These are phyloP conservation scores for Trypanosoma platydactyli DNA, from an alignment of 208 protist genomes.

Conservation along the genomic window DNA sequence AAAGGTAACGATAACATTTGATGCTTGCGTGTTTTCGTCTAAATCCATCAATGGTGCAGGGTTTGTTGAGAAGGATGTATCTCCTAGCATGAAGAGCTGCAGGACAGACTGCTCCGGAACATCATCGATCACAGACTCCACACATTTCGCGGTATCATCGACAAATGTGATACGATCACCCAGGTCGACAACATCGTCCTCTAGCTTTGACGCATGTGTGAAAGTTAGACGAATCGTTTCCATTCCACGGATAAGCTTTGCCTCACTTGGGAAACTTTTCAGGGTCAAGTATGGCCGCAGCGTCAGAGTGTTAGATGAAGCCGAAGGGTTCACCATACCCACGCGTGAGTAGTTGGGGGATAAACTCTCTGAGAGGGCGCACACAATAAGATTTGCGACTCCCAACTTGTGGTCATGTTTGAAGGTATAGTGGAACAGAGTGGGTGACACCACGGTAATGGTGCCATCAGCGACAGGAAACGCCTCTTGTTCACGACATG, in stretches of 20 bases:
- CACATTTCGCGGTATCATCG: slow-evolving; percentile 51
- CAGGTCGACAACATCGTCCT: slow-evolving; percentile 61
- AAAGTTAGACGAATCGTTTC: slow-evolving; percentile 73
- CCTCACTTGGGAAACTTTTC: slow-evolving; percentile 47
- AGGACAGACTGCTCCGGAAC: slow-evolving; percentile 42
- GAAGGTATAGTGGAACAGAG: slow-evolving; percentile 64
- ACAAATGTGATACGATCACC: slow-evolving; percentile 72
- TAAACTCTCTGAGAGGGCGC: slow-evolving; percentile 55
- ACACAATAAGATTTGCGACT: slow-evolving; percentile 64
- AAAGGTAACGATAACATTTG: slow-evolving; percentile 61
- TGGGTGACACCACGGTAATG: slow-evolving; percentile 33
- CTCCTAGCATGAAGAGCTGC: slow-evolving; percentile 48
- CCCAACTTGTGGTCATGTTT: slow-evolving; percentile 75
- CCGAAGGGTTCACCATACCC: slow-evolving; percentile 12
- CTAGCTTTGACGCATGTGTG: slow-evolving; percentile 43
- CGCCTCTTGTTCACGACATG: slow-evolving; percentile 47
- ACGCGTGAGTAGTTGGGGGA: slow-evolving; percentile 21
- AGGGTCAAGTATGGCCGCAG: slow-evolving; percentile 79
- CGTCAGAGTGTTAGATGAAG: slow-evolving; percentile 42
- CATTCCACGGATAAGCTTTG: slow-evolving; percentile 54
- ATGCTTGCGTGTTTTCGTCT: slow-evolving; percentile 32
- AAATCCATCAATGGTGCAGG: slow-evolving; percentile 47
- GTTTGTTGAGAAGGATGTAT: slow-evolving; percentile 67
- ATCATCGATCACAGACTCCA: slow-evolving; percentile 62
- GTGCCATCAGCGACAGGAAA: slow-evolving; percentile 40